Conservation (phyloP, 2,329 filamentous ascomycete genomes). For the Scedosporium dehoogii region DNA sequence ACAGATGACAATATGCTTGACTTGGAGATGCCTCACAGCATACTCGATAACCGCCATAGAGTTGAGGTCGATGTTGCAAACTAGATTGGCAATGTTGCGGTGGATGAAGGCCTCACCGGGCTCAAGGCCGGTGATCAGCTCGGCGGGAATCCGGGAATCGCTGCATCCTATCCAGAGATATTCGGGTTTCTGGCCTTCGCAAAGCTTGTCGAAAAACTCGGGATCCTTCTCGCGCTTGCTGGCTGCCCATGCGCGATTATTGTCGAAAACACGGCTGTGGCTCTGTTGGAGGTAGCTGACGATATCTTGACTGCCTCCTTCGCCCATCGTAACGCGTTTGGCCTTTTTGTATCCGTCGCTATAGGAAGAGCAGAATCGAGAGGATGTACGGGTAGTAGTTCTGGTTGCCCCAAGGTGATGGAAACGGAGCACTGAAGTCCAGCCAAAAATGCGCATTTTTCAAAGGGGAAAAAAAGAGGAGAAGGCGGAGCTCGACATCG, state of each 20-base stretch:
- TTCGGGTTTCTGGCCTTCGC: conserved; percentile 56
- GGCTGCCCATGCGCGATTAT: conserved; percentile 57
- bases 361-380: not conserved
- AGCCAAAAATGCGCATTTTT: not conserved
- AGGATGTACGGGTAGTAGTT: not conserved
- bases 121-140: conserved; percentile 70
- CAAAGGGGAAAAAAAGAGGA: not conserved
- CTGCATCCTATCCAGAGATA: conserved; percentile 87
- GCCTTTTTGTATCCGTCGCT: not conserved
- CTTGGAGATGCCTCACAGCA: conserved; percentile 68
- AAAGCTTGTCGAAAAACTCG: conserved; percentile 54
- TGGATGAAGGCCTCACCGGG: conserved; percentile 92
- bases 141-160: conserved; percentile 86
- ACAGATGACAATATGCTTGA: conserved; percentile 73
- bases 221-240: conserved; percentile 49
- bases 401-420: not conserved
- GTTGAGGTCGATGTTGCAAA: conserved; percentile 71
- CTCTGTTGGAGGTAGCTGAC: conserved; percentile 46
- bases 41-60: conserved; percentile 78
- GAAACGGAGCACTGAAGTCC: not conserved
- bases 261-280: conserved; percentile 59
- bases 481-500: not conserved
- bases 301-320: not conserved
- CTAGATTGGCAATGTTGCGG: conserved; percentile 89
- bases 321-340: not conserved